Evolutionary conservation across 2,329 filamentous ascomycete genomes (phyloP).

Genomic region (Chaetomium globosum): DNA sequence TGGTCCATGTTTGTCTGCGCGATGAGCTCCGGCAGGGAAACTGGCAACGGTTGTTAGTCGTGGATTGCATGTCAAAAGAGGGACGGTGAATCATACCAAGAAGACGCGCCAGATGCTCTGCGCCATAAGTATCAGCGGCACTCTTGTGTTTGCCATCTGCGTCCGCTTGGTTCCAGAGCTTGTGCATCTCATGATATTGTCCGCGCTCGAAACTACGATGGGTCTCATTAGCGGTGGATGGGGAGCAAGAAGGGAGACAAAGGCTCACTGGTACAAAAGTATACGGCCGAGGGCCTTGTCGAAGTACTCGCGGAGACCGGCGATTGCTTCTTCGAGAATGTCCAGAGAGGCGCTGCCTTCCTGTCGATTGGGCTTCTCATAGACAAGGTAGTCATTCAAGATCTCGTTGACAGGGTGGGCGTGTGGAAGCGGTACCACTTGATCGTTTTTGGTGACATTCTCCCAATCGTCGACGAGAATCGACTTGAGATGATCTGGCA

Average conservation of each 20-base stretch:
- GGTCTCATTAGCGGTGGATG: constrained; percentile 8
- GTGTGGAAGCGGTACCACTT: constrained; percentile 83
- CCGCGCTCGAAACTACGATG: constrained; percentile 77
- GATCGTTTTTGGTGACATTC: constrained; percentile 92
- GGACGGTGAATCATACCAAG: constrained; percentile 65
- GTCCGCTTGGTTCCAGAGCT: constrained; percentile 66
- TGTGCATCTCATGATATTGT: constrained; percentile 79
- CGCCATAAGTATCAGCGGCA: constrained; percentile 83
- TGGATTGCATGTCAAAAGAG: constrained; percentile 1
- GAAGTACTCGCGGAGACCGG: constrained; percentile 90
- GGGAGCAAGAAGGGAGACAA: background rate
- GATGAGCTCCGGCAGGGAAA: constrained; percentile 87
- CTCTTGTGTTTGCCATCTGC: constrained; percentile 67
- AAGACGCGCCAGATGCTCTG: constrained; percentile 85
- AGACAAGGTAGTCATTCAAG: constrained; percentile 75
- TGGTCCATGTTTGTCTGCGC: constrained; percentile 98
- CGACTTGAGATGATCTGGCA: constrained; percentile 88
- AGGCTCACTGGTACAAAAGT: constrained; percentile 71
- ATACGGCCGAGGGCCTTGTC: constrained; percentile 86
- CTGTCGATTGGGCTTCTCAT: constrained; percentile 67
- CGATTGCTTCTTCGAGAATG: constrained; percentile 85
- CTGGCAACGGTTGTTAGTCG: constrained; percentile 49
- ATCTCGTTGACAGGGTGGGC: constrained; percentile 74
- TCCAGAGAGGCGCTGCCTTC: constrained; percentile 73
- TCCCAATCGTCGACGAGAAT: constrained; percentile 98